Evolutionary conservation across 495 filamentous ascomycete genomes (phyloP).

Genomic region (Talaromyces trachyspermus): DNA sequence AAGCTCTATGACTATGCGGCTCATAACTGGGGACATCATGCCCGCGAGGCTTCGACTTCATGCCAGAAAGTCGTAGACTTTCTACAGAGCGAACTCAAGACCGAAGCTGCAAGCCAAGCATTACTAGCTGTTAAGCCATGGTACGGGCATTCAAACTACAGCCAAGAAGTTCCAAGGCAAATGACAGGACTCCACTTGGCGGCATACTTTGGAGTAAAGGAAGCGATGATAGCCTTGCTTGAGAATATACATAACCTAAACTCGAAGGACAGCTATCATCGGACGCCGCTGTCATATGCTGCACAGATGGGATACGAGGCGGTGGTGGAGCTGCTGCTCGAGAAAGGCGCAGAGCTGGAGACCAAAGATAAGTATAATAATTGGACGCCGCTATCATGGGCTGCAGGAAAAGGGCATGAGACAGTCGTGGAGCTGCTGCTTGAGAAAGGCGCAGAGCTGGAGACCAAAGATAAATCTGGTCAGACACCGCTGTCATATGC

Average conservation of each 20-base stretch:
- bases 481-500: conserved; percentile 9
- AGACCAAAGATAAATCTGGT: conserved; percentile 14
- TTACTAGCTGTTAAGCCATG: background rate
- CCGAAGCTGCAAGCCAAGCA: conserved; percentile 4
- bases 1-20: conserved; percentile 25
- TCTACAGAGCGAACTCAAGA: conserved; percentile 12
- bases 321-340: conserved; percentile 15
- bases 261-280: conserved; percentile 14
- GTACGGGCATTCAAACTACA: background rate
- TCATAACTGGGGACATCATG: conserved; percentile 24
- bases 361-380: conserved; percentile 15
- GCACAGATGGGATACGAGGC: conserved; percentile 15
- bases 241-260: conserved; percentile 12
- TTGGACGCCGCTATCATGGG: conserved; percentile 18
- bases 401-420: conserved; percentile 18
- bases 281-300: conserved; percentile 17
- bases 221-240: conserved; percentile 7
- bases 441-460: conserved; percentile 11
- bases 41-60: conserved; percentile 5
- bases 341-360: conserved; percentile 4
- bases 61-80: conserved; percentile 8
- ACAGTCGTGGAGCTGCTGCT: conserved; percentile 14
- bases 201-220: conserved; percentile 12
- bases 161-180: background rate
- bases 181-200: conserved; percentile 12